These are phyloP conservation scores for Ligustrum vulgare DNA, from an alignment of 257 asterid species.

Conservation along the genomic window DNA sequence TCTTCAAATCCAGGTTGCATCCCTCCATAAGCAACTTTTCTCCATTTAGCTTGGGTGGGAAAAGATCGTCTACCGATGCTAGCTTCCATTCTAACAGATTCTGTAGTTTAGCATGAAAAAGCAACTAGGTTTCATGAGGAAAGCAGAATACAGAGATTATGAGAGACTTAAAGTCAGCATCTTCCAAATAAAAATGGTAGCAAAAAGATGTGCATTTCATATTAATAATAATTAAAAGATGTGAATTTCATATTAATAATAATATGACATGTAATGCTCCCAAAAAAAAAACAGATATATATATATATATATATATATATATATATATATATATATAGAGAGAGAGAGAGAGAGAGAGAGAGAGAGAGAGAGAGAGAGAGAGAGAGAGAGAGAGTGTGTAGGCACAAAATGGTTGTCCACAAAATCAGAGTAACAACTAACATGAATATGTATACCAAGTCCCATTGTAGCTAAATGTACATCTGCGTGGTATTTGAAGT, in stretches of 20 bases:
- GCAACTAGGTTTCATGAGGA: not conserved
- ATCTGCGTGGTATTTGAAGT: not conserved
- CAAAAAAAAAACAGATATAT: not conserved
- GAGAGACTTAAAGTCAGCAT: not conserved
- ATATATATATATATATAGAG: too few relatives aligned
- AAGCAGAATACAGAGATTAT: not conserved
- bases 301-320: too few relatives aligned
- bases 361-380: too few relatives aligned
- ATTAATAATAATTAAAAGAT: not conserved
- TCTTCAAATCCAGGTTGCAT: slow-evolving; percentile 92
- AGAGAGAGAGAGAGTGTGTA: too few relatives aligned
- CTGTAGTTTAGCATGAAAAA: not conserved
- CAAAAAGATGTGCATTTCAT: not conserved
- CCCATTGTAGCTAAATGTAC: not conserved
- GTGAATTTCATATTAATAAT: not conserved
- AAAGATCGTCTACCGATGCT: slow-evolving; percentile 34
- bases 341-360: too few relatives aligned
- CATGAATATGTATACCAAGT: not conserved
- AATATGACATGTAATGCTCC: not conserved
- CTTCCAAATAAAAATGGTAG: not conserved
- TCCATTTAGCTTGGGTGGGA: slow-evolving; percentile 60
- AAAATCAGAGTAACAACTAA: not conserved
- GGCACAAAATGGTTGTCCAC: not conserved
- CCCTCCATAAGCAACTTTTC: slow-evolving; percentile 90
- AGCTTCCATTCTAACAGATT: slow-evolving; percentile 42